phyloP scores from a whole-genome alignment of 345 rosid species.

The Boechera stricta region DNA sequence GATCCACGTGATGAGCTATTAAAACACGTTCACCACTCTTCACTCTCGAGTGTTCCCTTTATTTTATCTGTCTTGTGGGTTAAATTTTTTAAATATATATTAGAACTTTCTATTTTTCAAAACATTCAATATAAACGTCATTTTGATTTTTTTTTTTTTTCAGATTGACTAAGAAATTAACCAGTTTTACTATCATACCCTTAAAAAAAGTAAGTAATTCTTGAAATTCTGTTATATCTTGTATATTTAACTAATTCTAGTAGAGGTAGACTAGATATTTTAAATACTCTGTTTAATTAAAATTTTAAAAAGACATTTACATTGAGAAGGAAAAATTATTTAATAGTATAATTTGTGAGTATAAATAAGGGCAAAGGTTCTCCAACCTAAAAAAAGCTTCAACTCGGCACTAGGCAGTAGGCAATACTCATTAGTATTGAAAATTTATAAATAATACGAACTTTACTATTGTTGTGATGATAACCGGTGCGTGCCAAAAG shows the following conservation, averaged over 20 bases:
- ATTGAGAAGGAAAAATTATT: too few species aligned
- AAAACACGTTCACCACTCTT: slow-evolving; percentile 23
- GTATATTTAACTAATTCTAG: not conserved
- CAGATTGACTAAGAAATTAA: not conserved
- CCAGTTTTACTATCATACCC: not conserved
- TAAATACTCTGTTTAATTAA: too few species aligned
- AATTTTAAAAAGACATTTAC: too few species aligned
- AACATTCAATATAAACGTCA: not conserved
- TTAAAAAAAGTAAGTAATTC: not conserved
- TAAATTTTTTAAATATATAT: not conserved
- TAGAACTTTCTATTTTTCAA: not conserved
- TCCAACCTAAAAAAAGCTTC: not conserved
- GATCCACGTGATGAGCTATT: slow-evolving; percentile 27
- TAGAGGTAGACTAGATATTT: not conserved
- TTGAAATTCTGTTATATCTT: not conserved
- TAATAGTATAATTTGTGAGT: not conserved
- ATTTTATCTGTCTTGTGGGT: not conserved
- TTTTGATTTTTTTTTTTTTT: not conserved
- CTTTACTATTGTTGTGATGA: too few species aligned
- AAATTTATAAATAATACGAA: too few species aligned
- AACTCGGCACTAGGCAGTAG: not conserved
- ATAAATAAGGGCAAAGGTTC: not conserved
- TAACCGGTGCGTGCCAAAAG: slow-evolving; percentile 7
- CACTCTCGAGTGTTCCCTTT: slow-evolving; percentile 23
- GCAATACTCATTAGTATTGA: not conserved